Evolutionary conservation across 1,284 basidiomycete genomes (phyloP), one percentile per base, ranked within the genome.

Genomic region (Naganishia liquefaciens): DNA sequence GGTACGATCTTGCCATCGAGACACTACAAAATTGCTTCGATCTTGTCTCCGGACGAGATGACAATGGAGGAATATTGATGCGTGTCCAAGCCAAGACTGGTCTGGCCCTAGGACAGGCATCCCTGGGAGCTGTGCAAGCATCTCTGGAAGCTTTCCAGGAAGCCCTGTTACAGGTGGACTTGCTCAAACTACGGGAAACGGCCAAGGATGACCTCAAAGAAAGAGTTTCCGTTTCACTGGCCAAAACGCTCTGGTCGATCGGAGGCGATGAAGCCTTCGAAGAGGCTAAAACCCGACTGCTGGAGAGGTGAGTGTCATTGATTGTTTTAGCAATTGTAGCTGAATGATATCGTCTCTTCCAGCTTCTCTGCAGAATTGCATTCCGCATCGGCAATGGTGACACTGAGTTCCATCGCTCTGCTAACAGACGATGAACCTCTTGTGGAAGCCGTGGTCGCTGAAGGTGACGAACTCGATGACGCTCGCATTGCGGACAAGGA

Each of bases 381-480:
- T 5, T 73, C 74, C 73, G 76, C 93, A 61, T 82, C 84, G 64
- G 91, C 90, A 1, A 88, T 96, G 73, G 88, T 88, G 47, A 84
- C 87, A 0, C 83, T 97, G 0, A 90, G 89, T 0, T 90, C 90
- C 2, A 90, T 95, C 83, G 93, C 90, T 10, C 86, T 93, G 63
- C 79, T 91, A 25, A 88, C 87, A 0, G 81, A 83, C 28, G 93
- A 96, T 73, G 85, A 87, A 27, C 85, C 84, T 57, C 83, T 96
- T 21, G 83, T 94, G 17, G 91, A 95, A 73, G 93, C 93, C 0
- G 89, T 92, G 0, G 80, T 94, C 10, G 86, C 89, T 0, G 93
- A 96, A 74, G 85, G 95, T 21, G 79, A 88, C 13, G 80, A 83
- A 1, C 80, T 91, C 37, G 84, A 89, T 88, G 69, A 65, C 79